Base-by-base conservation (phyloP, 768 basidiomycete genomes). In the Amanita subjunquillea region DNA sequence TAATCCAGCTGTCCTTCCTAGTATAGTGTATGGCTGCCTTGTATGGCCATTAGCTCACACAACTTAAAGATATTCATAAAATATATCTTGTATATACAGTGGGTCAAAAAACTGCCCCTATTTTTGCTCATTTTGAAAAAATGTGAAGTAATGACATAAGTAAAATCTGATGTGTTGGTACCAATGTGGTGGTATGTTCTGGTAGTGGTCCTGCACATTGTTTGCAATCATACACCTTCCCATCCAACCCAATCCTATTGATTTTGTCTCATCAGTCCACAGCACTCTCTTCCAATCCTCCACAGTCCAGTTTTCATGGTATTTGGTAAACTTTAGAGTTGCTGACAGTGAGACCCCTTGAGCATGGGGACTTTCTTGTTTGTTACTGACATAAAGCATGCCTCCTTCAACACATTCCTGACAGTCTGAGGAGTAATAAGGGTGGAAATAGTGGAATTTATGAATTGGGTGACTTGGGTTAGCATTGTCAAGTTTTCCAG, bases 241-340 rank as follows among this genome's bases (percentile, higher is more conserved):
- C 60, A 67, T 66, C 63, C 62, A 64, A 67, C 53, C 61, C 60
- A 47, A 65, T 41, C 12, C 54, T 42, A 54, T 66, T 66, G 43
- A 66, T 54, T 66, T 68, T 37, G 60, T 61, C 59, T 67, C 63
- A 61, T 66, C 64, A 36, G 61, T 59, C 57, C 59, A 67, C 10
- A 58, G 38, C 20, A 64, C 57, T 48, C 53, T 52, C 48, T 59
- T 17, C 17, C 17, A 17, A 17, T 17, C 17, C 17, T 17, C 17
- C 17, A 17, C 17, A 17, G 17, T 17, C 17, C 17, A 17, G 17
- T 17, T 17, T 17, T 17, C 17, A 17, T 17, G 17, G 17, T 17
- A 17, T 17, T 58, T 58, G 22, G 62, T 62, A 41, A 34, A 56
- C 9, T 41, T 40, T 20, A 60, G 34, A 9, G 44, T 46, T 32